A percentile compares a stretch with the other conserved stretches of the same genome.
These are phyloP conservation scores for Colletotrichum sp. DNA, from an alignment of 2,329 filamentous ascomycete genomes.

Conservation along the genomic window DNA sequence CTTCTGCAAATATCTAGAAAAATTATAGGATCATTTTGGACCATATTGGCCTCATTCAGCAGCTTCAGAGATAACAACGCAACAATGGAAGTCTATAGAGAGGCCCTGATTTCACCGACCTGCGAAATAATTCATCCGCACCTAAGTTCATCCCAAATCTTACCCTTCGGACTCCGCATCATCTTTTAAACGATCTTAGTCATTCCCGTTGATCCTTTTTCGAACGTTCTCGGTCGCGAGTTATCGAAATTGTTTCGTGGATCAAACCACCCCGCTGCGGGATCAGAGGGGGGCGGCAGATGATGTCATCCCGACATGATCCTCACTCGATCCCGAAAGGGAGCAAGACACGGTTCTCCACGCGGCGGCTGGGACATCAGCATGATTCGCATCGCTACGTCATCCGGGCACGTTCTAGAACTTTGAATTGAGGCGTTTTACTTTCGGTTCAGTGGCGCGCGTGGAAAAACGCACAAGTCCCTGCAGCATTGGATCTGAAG, in stretches of 20 bases:
- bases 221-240: background rate
- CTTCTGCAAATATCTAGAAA: background rate
- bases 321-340: background rate
- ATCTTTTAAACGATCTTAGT: background rate
- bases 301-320: conserved; percentile 16
- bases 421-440: background rate
- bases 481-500: background rate
- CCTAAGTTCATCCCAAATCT: background rate
- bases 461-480: background rate
- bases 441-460: background rate
- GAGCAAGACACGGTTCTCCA: background rate
- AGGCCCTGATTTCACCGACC: background rate
- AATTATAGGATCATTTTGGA: fast-evolving
- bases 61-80: background rate
- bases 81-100: background rate
- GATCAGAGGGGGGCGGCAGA: background rate
- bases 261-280: background rate
- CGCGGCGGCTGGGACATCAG: background rate
- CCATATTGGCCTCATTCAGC: background rate
- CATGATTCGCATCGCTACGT: background rate
- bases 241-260: background rate
- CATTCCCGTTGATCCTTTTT: background rate
- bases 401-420: background rate
- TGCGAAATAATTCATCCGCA: background rate
- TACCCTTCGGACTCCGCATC: background rate